These are phyloP conservation scores for Nyssa sinensis DNA, from an alignment of 148 eudicot species.

Conservation along the genomic window DNA sequence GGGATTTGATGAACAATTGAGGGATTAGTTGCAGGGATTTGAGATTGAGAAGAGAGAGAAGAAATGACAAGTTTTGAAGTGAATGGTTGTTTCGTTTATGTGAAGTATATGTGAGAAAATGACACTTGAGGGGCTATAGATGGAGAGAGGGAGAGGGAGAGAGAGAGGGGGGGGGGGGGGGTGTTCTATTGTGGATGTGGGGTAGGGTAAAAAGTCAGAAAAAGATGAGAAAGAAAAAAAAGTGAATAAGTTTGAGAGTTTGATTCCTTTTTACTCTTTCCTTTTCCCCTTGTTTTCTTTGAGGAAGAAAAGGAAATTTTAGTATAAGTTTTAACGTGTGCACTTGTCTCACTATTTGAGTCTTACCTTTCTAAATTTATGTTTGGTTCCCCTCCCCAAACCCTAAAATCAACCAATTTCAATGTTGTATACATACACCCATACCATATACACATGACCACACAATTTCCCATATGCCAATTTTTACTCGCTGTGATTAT, in stretches of 20 bases:
- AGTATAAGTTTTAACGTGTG: constrained; percentile 24
- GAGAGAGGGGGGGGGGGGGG: constrained; percentile 13
- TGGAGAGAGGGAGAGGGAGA: not conserved
- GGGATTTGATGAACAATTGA: constrained; percentile 21
- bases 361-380: constrained; percentile 11
- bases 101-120: constrained; percentile 84
- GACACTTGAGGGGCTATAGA: constrained; percentile 45
- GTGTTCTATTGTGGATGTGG: constrained; percentile 52
- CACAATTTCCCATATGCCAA: constrained; percentile 11
- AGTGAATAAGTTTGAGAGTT: constrained; percentile 11
- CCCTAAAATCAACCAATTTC: no score
- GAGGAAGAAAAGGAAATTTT: constrained; percentile 19
- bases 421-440: not conserved
- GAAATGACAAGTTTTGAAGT: constrained; percentile 48
- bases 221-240: not conserved
- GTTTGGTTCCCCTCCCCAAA: not conserved
- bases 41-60: constrained; percentile 29
- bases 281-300: constrained; percentile 4
- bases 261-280: constrained; percentile 16
- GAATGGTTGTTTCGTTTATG: constrained; percentile 68
- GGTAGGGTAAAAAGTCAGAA: constrained; percentile 17
- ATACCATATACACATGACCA: no score
- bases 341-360: constrained; percentile 20
- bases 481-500: not conserved
- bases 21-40: constrained; percentile 47